These are phyloP conservation scores for Eucalyptus sp. DNA, from an alignment of 345 rosid species.

Conservation along the genomic window DNA sequence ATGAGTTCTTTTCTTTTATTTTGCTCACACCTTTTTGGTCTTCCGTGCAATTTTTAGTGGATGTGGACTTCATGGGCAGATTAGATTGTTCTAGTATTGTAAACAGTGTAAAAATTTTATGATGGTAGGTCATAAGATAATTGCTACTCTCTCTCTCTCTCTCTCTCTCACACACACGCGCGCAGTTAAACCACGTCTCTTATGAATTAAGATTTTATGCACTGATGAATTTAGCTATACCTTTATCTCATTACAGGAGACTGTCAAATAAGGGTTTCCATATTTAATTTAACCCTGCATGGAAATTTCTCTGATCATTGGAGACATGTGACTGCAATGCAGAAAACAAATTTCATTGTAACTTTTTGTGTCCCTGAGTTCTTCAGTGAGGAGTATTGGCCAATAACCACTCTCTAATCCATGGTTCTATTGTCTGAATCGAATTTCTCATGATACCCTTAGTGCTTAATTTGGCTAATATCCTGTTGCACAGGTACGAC, in stretches of 20 bases:
- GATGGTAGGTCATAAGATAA: background rate
- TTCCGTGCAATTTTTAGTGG: background rate
- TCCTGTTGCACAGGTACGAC: slow-evolving; percentile 42
- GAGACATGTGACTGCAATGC: background rate
- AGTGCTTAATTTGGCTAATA: background rate
- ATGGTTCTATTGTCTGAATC: background rate
- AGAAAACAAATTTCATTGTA: background rate
- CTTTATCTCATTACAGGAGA: background rate
- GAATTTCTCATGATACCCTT: background rate
- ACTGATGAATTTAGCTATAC: background rate
- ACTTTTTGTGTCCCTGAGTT: background rate
- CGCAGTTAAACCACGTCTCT: background rate
- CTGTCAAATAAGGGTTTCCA: background rate
- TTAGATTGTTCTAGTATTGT: background rate
- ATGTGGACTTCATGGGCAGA: background rate
- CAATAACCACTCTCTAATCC: background rate
- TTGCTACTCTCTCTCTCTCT: background rate
- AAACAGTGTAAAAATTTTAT: background rate
- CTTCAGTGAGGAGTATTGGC: background rate
- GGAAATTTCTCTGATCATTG: background rate
- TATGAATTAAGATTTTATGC: background rate
- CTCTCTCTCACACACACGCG: background rate
- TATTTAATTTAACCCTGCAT: background rate
- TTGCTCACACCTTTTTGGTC: background rate
- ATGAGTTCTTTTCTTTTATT: background rate